Conservation (phyloP, 352 stramenopile species). For the Phytophthora litchii region DNA sequence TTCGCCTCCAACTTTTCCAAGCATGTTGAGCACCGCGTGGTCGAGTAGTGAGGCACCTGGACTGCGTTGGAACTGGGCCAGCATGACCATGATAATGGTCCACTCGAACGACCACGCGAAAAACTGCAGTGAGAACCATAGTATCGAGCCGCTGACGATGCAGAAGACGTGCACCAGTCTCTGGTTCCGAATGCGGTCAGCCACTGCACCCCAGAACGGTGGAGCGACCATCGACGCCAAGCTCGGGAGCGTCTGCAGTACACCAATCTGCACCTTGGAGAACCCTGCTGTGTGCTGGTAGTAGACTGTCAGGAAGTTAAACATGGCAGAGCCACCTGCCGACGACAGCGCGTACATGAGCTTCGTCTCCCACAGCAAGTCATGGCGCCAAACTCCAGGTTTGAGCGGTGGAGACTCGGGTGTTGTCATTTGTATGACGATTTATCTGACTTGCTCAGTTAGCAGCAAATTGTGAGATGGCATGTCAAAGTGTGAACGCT, state of each 20-base stretch:
- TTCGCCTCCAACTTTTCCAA: constrained; percentile 62
- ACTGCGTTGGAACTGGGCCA: constrained; percentile 54
- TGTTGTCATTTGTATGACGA: constrained; percentile 2
- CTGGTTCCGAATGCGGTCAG: constrained; percentile 60
- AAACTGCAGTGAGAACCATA: constrained; percentile 59
- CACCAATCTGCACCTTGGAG: constrained; percentile 75
- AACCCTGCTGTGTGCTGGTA: constrained; percentile 62
- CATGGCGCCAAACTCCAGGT: constrained; percentile 8
- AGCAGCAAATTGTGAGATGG: constrained; percentile 6
- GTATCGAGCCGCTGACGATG: constrained; percentile 49
- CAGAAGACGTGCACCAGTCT: constrained; percentile 58
- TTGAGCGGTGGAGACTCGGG: constrained; percentile 10
- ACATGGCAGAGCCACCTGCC: constrained; percentile 52
- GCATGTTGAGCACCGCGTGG: constrained; percentile 65
- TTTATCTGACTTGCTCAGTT: background rate
- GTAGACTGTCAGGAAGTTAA: constrained; percentile 77
- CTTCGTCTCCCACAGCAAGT: constrained; percentile 59
- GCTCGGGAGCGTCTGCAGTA: constrained; percentile 62
- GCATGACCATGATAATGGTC: constrained; percentile 46
- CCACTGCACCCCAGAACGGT: constrained; percentile 71
- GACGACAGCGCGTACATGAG: constrained; percentile 68
- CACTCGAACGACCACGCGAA: constrained; percentile 45
- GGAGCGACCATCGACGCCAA: constrained; percentile 61
- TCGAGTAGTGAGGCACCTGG: constrained; percentile 55
- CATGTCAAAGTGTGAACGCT: background rate